Base-by-base conservation (phyloP, 1,139 yeast species). In the Taiozyma sp. region DNA sequence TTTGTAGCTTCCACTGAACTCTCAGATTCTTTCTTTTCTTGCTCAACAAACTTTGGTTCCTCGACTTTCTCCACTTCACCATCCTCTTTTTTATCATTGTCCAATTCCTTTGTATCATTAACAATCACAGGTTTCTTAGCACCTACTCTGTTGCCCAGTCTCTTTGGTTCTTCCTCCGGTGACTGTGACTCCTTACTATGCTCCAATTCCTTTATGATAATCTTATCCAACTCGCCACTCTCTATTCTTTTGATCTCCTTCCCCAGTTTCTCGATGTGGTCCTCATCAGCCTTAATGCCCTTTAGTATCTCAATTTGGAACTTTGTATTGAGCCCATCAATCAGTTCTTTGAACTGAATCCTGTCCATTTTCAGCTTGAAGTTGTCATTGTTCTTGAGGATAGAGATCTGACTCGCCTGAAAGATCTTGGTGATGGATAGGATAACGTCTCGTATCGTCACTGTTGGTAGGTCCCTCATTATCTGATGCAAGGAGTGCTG, bases 191-290 rank as follows among this genome's bases (percentile, higher is more conserved):
- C 39, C n/a, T 28, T 13, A 8, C 30, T 30, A 13, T 13, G 28
- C 8, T 47, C 42, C 16, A 21, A 47, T 45, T 58, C 61, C 6
- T 53, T 47, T 14, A 53, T 49, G 39, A 56, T 53, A 14, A 66
- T 50, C 47, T 63, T 63, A 52, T 70, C 73, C 63, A 70, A 54
- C 47, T 66, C 64, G 2, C 74, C 75, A 24, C 59, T 58, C 43
- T 67, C 71, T 29, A 71, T 68, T 43, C 59, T 60, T 29, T 62
- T 65, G 22, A 71, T 68, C 48, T 71, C 73, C 4, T 58, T 54
- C 22, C 65, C 52, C 44, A 62, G 60, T 26, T 54, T 60, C 16
- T 56, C 54, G 51, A 62, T 70, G 14, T 61, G 62, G 35, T 57
- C 57, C 53, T 71, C 75, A 47, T 68, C 70, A 7, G 62, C 59